These are phyloP conservation scores for Strobilomyces confusus DNA, from an alignment of 768 basidiomycete species.

Conservation along the genomic window DNA sequence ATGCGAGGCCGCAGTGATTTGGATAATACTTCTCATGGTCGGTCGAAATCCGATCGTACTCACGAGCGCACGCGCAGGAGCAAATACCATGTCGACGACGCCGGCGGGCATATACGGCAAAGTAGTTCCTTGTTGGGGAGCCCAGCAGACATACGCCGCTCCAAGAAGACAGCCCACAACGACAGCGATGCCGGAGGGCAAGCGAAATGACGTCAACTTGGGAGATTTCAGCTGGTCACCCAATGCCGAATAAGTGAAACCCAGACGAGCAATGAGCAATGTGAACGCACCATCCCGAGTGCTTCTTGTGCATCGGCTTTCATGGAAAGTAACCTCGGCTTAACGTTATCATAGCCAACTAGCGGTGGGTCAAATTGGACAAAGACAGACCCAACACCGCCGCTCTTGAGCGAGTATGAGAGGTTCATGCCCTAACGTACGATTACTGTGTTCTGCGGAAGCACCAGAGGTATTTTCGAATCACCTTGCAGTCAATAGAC, in stretches of 20 bases:
- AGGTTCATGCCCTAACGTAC: constrained; percentile 61
- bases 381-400: constrained; percentile 41
- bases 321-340: not conserved
- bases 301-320: constrained; percentile 1
- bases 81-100: constrained; percentile 14
- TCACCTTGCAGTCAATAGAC: constrained; percentile 61
- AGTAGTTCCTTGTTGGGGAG: constrained; percentile 19
- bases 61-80: constrained; percentile 17
- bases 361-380: constrained; percentile 71
- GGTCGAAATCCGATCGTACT: constrained; percentile 17
- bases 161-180: constrained; percentile 15
- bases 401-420: constrained; percentile 52
- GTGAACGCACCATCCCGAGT: constrained; percentile 35
- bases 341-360: not conserved
- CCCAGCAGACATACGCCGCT: constrained; percentile 15
- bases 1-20: constrained; percentile 13
- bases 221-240: not conserved
- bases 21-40: constrained; percentile 6
- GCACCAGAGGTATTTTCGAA: constrained; percentile 4
- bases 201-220: constrained; percentile 14
- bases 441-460: not conserved
- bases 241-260: constrained; percentile 31
- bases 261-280: not conserved
- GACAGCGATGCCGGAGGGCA: constrained; percentile 37
- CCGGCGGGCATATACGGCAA: constrained; percentile 14